phyloP scores from a whole-genome alignment of 208 protist genomes.

The Leishmania amazonensis region DNA sequence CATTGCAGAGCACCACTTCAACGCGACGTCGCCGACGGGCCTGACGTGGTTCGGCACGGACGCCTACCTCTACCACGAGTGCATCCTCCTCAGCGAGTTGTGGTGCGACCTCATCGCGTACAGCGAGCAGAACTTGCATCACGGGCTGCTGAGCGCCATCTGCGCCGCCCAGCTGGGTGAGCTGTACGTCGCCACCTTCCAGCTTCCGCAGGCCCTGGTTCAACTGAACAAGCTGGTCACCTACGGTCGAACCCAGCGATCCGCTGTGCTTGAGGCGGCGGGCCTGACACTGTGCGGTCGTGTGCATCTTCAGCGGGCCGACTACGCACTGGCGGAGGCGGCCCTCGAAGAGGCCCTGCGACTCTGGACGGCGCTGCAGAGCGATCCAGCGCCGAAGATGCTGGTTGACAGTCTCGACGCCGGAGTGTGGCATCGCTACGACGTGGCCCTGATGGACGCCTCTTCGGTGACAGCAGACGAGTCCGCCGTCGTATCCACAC shows the following conservation, averaged over 20 bases:
- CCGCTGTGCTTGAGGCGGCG: slow-evolving; percentile 63
- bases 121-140: slow-evolving; percentile 57
- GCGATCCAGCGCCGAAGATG: slow-evolving; percentile 32
- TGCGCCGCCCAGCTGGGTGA: slow-evolving; percentile 78
- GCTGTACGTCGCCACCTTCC: slow-evolving; percentile 83
- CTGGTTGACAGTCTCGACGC: not conserved
- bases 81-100: slow-evolving; percentile 81
- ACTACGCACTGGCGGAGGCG: slow-evolving; percentile 74
- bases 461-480: slow-evolving; percentile 3
- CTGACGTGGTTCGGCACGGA: slow-evolving; percentile 51
- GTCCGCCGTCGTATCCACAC: not conserved
- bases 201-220: slow-evolving; percentile 64
- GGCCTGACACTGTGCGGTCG: slow-evolving; percentile 72
- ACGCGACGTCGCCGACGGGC: slow-evolving; percentile 35
- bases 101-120: slow-evolving; percentile 74
- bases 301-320: slow-evolving; percentile 78
- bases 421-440: not conserved
- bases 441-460: slow-evolving; percentile 21
- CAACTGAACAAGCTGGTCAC: slow-evolving; percentile 64
- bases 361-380: slow-evolving; percentile 38
- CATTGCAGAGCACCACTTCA: slow-evolving; percentile 64
- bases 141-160: slow-evolving; percentile 63
- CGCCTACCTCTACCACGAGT: slow-evolving; percentile 80
- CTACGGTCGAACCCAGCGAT: slow-evolving; percentile 36
- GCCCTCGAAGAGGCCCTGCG: slow-evolving; percentile 53